Base-by-base conservation (phyloP, 2,329 filamentous ascomycete species). In the Lasiodiplodia sp. region DNA sequence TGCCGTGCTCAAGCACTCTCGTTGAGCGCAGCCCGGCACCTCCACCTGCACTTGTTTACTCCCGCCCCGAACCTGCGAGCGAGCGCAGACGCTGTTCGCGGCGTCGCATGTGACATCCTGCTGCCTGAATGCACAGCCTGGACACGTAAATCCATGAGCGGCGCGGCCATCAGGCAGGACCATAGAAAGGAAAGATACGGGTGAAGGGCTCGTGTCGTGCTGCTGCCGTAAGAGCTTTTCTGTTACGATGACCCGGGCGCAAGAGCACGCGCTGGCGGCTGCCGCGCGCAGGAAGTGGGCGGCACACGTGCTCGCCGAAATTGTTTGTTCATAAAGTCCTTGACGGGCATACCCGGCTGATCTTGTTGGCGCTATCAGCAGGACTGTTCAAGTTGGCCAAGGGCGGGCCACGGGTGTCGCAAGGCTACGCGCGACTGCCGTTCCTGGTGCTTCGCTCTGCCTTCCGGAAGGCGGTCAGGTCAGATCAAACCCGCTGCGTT, bases 201-300 rank as follows among this genome's bases (percentile, higher is more conserved):
- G 44, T 52, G 60, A 64, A 40, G 28, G 14, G 40, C 58, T 31
- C 40, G 60, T 14, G 21, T 52, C 31, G 60, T 21, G 28, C 25
- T 64, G 58, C 31, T 52, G 44, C 47, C 60, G 60, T 64, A 64
- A 64, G 60, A 64, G 60, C 44, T 64, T 64, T 64, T 49, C 60
- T 64, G 60, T 8, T 31, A 64, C 5, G 60, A 63, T 49, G 10
- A 52, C 28, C 58, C 21, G n/a, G 47, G 12, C 31, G 60, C 60
- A 64, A 64, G 60, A 52, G 60, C 47, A 28, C 31, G 47, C 60
- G 47, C 52, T 64, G 31, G 44, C n/a, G 18, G 25, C 60, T 21
- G 60, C 44, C 52, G 52, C 60, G 47, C 47, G 60, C 60, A 64
- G 31, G 47, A 53, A 25, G 60, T 37, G 21, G 25, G 52, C 31